Percentiles rank a stretch among this genome's conserved stretches.
Conservation (phyloP, 139 green algal species). For the Chlamydomonas sphaeroides region DNA sequence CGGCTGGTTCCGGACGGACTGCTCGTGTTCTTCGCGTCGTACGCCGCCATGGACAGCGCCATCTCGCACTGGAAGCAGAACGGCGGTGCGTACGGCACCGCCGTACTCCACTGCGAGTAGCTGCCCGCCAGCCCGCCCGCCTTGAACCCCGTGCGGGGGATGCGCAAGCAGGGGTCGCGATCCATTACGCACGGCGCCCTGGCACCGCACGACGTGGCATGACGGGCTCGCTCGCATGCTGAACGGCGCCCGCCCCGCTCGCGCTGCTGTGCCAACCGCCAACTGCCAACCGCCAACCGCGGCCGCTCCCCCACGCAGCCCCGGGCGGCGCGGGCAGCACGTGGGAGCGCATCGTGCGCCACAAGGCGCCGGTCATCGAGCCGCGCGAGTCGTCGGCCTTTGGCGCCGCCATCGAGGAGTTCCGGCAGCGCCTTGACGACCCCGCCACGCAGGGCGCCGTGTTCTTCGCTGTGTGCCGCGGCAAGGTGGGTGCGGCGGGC, state of each 20-base stretch:
- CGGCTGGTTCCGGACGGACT: conserved; percentile 90
- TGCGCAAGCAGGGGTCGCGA: no score
- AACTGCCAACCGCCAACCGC: no score
- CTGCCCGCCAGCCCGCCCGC: no score
- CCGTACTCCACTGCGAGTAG: no score
- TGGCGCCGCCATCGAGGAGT: conserved; percentile 73
- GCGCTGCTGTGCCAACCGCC: no score
- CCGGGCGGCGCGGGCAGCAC: conserved; percentile 63
- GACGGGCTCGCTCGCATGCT: no score
- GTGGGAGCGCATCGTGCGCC: conserved; percentile 86
- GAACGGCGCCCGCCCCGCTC: no score
- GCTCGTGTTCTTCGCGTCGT: conserved; percentile 98
- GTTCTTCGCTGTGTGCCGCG: conserved; percentile 93
- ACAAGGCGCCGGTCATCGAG: conserved; percentile 91
- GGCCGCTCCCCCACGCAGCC: no score
- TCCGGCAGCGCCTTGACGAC: conserved; percentile 78
- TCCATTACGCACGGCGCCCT: no score
- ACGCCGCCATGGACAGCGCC: conserved; percentile 75
- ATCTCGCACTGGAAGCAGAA: conserved; percentile 84
- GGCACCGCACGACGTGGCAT: no score
- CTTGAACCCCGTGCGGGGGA: no score
- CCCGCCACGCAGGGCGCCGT: conserved; percentile 74
- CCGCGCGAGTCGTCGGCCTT: conserved; percentile 71
- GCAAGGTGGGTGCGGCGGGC: conserved; percentile 74
- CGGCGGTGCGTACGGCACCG: conserved; percentile 17